phyloP scores from a whole-genome alignment of 257 asterid species.

The Solanum lignicaule region DNA sequence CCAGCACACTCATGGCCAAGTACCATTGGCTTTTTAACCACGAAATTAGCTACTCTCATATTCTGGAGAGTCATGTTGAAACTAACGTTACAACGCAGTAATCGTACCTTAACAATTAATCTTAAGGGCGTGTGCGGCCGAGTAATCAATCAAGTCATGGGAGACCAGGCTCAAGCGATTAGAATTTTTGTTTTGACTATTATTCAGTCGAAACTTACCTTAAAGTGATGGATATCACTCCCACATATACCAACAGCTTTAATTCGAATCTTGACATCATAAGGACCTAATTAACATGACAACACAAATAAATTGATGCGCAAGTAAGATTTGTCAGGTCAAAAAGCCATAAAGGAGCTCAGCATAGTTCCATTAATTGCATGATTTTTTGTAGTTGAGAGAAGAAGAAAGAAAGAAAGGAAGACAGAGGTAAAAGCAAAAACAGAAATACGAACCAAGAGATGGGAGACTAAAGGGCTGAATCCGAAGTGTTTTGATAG shows the following conservation, averaged over 20 bases:
- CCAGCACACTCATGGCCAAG: conserved; percentile 43
- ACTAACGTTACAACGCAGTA: not conserved
- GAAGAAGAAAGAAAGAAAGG: not conserved
- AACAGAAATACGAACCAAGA: conserved; percentile 32
- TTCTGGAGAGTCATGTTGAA: not conserved
- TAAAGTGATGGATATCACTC: conserved; percentile 90
- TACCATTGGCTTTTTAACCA: conserved; percentile 27
- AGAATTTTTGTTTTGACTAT: not conserved
- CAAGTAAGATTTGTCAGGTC: not conserved
- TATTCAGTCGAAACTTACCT: conserved; percentile 28
- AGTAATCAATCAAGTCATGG: not conserved
- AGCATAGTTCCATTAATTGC: not conserved
- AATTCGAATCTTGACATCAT: conserved; percentile 74
- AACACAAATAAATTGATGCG: not conserved
- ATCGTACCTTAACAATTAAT: not conserved
- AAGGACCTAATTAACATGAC: conserved; percentile 40
- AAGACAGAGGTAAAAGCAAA: not conserved
- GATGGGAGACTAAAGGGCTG: conserved; percentile 69
- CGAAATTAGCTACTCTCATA: conserved; percentile 20
- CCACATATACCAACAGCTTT: conserved; percentile 96
- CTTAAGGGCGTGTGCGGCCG: not conserved
- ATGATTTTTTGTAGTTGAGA: not conserved
- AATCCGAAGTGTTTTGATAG: conserved; percentile 61
- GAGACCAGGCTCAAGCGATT: not conserved
- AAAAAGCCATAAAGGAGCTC: not conserved